phyloP scores from a whole-genome alignment of 169 alveolate genomes.

The Theileria equi region DNA sequence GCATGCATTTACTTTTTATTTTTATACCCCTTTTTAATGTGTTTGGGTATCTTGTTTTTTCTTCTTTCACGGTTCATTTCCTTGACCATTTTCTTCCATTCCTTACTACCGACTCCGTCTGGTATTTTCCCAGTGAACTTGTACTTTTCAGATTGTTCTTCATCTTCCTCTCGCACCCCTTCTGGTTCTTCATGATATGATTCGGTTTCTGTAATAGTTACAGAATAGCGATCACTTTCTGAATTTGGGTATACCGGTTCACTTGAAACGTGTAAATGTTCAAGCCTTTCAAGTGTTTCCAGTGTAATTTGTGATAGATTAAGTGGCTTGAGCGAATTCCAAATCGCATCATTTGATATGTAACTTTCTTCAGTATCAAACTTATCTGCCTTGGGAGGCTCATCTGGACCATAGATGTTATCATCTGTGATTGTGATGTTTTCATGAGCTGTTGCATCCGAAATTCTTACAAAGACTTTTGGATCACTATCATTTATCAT shows the following conservation, averaged over 20 bases:
- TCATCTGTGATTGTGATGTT: too few species aligned
- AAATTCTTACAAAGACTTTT: background rate
- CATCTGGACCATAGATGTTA: too few species aligned
- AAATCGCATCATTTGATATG: conserved; percentile 9
- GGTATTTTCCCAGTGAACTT: conserved; percentile 79
- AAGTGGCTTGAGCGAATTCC: conserved; percentile 6
- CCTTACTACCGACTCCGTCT: conserved; percentile 76
- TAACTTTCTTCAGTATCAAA: background rate
- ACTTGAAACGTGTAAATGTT: background rate
- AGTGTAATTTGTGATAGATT: conserved; percentile 2
- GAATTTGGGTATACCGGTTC: too few species aligned
- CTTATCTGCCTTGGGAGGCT: too few species aligned
- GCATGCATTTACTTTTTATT: conserved; percentile 9
- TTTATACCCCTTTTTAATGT: conserved; percentile 75
- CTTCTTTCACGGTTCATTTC: conserved; percentile 76
- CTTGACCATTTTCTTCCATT: conserved; percentile 82
- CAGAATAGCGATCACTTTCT: background rate
- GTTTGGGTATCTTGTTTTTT: conserved; percentile 78
- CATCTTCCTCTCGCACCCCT: background rate
- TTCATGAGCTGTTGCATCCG: too few species aligned
- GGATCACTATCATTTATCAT: background rate
- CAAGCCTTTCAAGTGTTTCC: conserved; percentile 10
- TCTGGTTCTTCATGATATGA: background rate
- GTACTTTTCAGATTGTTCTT: background rate
- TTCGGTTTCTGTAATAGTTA: background rate